Percentiles rank a stretch among this genome's conserved stretches.
These are phyloP conservation scores for Colletotrichum trifolii DNA, from an alignment of 2,329 filamentous ascomycete genomes.

Conservation along the genomic window DNA sequence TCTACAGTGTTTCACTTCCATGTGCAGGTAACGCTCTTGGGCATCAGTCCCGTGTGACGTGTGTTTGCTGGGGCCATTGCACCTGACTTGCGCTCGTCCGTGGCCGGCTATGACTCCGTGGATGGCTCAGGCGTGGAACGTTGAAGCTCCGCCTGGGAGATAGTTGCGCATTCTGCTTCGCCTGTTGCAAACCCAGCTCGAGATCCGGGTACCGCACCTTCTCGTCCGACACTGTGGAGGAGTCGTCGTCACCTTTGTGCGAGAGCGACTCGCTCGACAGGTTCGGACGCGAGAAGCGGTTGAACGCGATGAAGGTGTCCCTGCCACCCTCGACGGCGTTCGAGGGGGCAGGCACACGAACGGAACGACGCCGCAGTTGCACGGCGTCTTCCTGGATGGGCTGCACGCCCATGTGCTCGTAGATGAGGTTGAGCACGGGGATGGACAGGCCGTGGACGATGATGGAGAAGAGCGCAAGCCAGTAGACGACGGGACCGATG, in stretches of 20 bases:
- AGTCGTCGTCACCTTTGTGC: slow-evolving; percentile 12
- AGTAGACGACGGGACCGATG: slow-evolving; percentile 54
- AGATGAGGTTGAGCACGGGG: slow-evolving; percentile 53
- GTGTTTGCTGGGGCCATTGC: slow-evolving; percentile 15
- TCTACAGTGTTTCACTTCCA: not conserved
- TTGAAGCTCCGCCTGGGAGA: slow-evolving; percentile 21
- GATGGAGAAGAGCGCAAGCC: slow-evolving; percentile 54
- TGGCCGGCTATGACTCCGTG: slow-evolving; percentile 16
- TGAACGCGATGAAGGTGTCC: slow-evolving; percentile 57
- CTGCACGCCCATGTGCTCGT: slow-evolving; percentile 50
- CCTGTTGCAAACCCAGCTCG: slow-evolving; percentile 15
- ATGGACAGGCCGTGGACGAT: slow-evolving; percentile 61
- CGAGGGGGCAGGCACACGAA: slow-evolving; percentile 48
- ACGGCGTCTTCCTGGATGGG: slow-evolving; percentile 57
- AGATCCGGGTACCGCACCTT: slow-evolving; percentile 22
- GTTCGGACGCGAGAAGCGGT: slow-evolving; percentile 57
- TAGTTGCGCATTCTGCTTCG: slow-evolving; percentile 2
- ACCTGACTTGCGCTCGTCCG: slow-evolving; percentile 14
- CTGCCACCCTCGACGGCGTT: slow-evolving; percentile 53
- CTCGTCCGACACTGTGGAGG: slow-evolving; percentile 6
- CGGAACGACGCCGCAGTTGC: slow-evolving; percentile 50
- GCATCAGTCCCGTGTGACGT: not conserved
- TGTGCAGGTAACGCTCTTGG: not conserved
- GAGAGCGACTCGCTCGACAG: slow-evolving; percentile 13
- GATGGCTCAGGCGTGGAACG: not conserved